These are phyloP conservation scores for Penicillium palitans DNA, from an alignment of 2,329 filamentous ascomycete genomes.

Conservation along the genomic window DNA sequence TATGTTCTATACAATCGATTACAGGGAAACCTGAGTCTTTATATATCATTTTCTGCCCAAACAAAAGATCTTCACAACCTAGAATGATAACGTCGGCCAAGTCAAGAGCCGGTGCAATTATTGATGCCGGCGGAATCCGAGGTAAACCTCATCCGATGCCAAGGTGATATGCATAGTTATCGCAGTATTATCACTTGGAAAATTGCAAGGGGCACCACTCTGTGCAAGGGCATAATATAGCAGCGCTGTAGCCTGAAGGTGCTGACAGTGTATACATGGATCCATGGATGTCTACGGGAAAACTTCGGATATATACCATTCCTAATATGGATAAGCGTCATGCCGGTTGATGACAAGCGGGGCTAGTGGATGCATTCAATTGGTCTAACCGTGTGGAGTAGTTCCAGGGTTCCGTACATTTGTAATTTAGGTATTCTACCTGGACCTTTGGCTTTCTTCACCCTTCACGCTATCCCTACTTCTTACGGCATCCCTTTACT, in stretches of 20 bases:
- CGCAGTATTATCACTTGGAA: too few species aligned
- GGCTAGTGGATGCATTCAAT: not conserved
- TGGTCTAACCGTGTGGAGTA: not conserved
- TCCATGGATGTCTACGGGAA: not conserved
- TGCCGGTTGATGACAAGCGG: not conserved
- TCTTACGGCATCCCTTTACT: not conserved
- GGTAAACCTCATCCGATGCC: not conserved
- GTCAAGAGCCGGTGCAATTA: not conserved
- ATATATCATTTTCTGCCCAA: not conserved
- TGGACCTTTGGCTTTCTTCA: not conserved
- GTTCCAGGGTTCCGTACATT: not conserved
- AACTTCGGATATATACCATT: not conserved
- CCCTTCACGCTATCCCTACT: not conserved
- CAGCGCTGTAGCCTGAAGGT: too few species aligned
- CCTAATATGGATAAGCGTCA: not conserved
- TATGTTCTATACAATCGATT: not conserved
- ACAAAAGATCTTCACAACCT: not conserved
- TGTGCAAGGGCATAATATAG: too few species aligned
- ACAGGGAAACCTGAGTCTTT: not conserved
- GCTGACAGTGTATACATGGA: too few species aligned
- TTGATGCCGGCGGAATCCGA: not conserved
- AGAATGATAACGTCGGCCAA: not conserved
- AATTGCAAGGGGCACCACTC: not conserved
- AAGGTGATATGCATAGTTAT: not conserved
- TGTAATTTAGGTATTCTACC: too few species aligned